A percentile compares a stretch with the other conserved stretches of the same genome.
Evolutionary conservation across 164 flowering plant genomes (phyloP).

Genomic region (Vitis labrusca): DNA sequence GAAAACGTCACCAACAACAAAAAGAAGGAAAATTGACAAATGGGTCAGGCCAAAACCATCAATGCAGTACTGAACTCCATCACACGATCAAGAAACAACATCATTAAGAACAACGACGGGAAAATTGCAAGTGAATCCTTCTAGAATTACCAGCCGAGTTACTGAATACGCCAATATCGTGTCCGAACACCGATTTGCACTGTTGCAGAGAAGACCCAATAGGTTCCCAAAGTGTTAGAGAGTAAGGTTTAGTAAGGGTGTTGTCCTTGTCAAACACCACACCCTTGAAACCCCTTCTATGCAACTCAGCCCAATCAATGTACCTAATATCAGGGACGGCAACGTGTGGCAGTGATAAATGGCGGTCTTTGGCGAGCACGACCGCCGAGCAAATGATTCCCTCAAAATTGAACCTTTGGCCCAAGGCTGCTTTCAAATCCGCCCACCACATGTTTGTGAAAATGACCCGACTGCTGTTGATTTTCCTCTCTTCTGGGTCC

Average conservation of each 20-base stretch:
- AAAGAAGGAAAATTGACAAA: not conserved
- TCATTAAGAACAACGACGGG: not conserved
- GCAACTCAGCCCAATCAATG: slow-evolving; percentile 77
- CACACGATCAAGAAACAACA: no score
- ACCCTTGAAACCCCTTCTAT: slow-evolving; percentile 61
- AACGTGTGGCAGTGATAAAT: slow-evolving; percentile 70
- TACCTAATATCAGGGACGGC: slow-evolving; percentile 65
- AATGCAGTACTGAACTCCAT: no score
- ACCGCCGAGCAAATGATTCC: slow-evolving; percentile 48
- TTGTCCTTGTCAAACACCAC: slow-evolving; percentile 93
- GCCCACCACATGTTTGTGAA: slow-evolving; percentile 57
- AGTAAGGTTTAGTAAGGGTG: slow-evolving; percentile 81
- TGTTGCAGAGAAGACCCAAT: slow-evolving; percentile 46
- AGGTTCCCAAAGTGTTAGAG: slow-evolving; percentile 55
- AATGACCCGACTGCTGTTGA: slow-evolving; percentile 9
- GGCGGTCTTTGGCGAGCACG: slow-evolving; percentile 50
- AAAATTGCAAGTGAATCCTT: not conserved
- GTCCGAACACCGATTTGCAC: slow-evolving; percentile 74
- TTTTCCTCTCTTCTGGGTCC: slow-evolving; percentile 7
- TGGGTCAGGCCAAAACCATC: not conserved
- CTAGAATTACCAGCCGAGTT: slow-evolving; percentile 68
- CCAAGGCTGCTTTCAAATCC: slow-evolving; percentile 51
- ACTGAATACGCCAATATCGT: slow-evolving; percentile 70
- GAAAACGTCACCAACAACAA: not conserved
- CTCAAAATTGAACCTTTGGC: slow-evolving; percentile 74